Conservation (phyloP, 78 protist genomes). For the Reticulomyxa filosa region DNA sequence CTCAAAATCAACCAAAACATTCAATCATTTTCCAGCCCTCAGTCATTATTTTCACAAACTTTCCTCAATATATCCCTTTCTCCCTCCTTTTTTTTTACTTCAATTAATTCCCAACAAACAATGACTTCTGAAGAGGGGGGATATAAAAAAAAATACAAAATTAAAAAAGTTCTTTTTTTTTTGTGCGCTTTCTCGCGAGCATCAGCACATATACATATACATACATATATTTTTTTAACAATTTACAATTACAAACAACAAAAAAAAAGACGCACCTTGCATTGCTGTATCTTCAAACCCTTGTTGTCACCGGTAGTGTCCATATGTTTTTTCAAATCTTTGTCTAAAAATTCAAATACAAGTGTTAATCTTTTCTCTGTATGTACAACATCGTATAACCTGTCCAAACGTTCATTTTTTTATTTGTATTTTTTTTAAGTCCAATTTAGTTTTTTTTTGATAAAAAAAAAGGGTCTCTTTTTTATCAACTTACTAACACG, state of each 20-base stretch:
- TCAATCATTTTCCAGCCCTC: background rate
- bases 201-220: too few relatives aligned
- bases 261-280: background rate
- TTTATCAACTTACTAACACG: background rate
- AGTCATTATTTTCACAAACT: background rate
- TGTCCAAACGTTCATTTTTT: too few relatives aligned
- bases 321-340: slow-evolving; percentile 79
- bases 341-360: slow-evolving; percentile 84
- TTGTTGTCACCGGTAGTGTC: slow-evolving; percentile 15
- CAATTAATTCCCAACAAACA: too few relatives aligned
- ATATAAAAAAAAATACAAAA: background rate
- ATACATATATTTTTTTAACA: too few relatives aligned
- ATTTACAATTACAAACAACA: background rate
- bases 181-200: too few relatives aligned
- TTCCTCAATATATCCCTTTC: too few relatives aligned
- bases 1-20: background rate
- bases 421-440: too few relatives aligned
- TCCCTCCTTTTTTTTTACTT: too few relatives aligned
- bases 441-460: background rate
- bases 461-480: background rate
- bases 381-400: slow-evolving; percentile 79
- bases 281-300: background rate
- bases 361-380: slow-evolving; percentile 62
- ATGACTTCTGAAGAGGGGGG: too few relatives aligned
- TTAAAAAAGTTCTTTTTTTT: background rate